phyloP scores from a whole-genome alignment of 345 rosid genomes.

The Sonneratia caseolaris region DNA sequence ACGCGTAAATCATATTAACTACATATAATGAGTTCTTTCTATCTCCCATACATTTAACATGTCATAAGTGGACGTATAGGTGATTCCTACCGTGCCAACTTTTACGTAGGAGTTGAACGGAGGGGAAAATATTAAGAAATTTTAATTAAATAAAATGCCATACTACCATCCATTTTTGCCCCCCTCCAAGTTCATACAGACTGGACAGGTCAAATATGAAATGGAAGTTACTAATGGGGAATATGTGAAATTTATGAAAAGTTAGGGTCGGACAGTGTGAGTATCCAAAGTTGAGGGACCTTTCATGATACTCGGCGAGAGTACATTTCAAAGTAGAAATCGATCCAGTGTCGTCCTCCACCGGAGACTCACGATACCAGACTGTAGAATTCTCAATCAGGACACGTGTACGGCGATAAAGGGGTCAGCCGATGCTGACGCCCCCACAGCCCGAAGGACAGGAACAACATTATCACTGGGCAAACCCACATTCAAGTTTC shows the following conservation, averaged over 20 bases:
- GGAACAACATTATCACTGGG: slow-evolving; percentile 4
- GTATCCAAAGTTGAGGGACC: background rate
- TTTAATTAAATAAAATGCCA: no score
- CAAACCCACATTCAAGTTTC: slow-evolving; percentile 61
- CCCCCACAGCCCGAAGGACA: background rate
- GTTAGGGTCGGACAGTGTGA: background rate
- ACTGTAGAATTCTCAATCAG: background rate
- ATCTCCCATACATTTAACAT: no score
- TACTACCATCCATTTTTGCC: no score
- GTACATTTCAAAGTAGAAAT: slow-evolving; percentile 3
- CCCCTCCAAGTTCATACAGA: no score
- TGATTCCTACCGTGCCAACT: no score
- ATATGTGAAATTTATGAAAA: background rate
- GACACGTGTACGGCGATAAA: slow-evolving; percentile 4
- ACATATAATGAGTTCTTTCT: no score
- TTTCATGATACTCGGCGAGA: background rate
- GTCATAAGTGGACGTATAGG: no score
- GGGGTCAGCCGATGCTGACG: background rate
- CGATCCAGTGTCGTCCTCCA: background rate
- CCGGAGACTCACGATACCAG: background rate
- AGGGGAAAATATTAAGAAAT: no score
- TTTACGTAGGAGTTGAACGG: no score
- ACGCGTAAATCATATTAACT: no score
- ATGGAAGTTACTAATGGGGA: background rate
- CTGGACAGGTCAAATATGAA: no score